Base-by-base conservation (phyloP, 164 flowering plant genomes). In the Liquidambar formosana region DNA sequence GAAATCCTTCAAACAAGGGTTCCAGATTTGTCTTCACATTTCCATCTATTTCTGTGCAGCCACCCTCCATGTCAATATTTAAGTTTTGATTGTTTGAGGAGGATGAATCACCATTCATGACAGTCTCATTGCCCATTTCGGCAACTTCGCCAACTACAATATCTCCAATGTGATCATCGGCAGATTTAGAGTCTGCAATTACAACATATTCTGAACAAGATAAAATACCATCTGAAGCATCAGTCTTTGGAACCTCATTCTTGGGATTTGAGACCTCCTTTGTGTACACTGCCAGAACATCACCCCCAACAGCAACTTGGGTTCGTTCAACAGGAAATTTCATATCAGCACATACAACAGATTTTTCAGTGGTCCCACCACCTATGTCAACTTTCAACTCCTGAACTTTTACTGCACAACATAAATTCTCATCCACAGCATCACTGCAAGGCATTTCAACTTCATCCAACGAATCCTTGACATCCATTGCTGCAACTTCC, bases 401-500 rank as follows among this genome's bases (percentile, higher is more conserved):
- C 53, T 15, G 19, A 49, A 15, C 53, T 15, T 49, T 49, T 5
- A 49, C 48, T 41, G 11, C n/a, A n/a, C n/a, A 15, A 15, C 64
- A 46, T 46, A 12, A 27, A 61, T 65, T 27, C 10, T 51, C 58
- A n/a, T 47, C 62, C 54, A 67, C 21, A 67, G 18, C 63, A 45
- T 73, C 62, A 9, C 11, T 54, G 14, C 16, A 28, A 41, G 44
- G 26, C 46, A 5, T 27, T 66, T 60, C 65, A 33, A 60, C 75
- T 22, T 61, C 38, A 49, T 52, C 54, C 14, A 44, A 47, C 6
- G 65, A 70, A n/a, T 47, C 64, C 68, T 57, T 53, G 52, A 49
- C 47, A 15, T 63, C 71, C 58, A 53, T 22, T 26, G 15, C 22
- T 16, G 25, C 66, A 57, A 27, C 63, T 65, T 69, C 76, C 56